Evolutionary conservation across 495 filamentous ascomycete genomes (phyloP), one percentile per base, ranked within the genome.

Genomic region (Parathielavia appendiculata): DNA sequence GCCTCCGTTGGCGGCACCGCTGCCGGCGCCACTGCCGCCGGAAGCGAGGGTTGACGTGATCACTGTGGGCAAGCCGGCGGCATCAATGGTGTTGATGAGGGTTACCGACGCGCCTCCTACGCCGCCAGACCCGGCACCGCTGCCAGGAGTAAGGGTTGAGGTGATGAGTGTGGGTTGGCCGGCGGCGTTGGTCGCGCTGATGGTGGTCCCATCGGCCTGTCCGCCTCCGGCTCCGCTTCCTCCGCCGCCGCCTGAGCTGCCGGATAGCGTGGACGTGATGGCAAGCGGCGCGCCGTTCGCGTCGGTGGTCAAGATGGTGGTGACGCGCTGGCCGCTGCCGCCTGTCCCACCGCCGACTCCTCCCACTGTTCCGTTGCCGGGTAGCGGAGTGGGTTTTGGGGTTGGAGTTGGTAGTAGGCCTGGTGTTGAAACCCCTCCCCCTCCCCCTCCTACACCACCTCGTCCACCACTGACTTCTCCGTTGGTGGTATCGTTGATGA

Each of bases 281-380:
- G 19, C 4, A 0, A 30, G 10, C 8, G 53, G 53, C 9, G 26
- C 11, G 36, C 54, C 54, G 11, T 48, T 22, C 10, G 45, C 54
- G 46, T 57, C 46, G 35, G 23, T 50, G 5, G 57, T 64, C 26
- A 38, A 20, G n/a, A 60, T 60, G 5, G 51, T 52, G 19, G 51
- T 63, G 40, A 61, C 54, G 5, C 34, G 38, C 47, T 44, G 51
- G 11, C 41, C 38, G 11, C 34, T 35, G 4, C 23, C 36, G 6
- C 22, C 50, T 4, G 14, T 17, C 9, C 26, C 49, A 5, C 49
- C 49, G 4, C 26, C 32, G 36, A 20, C 51, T 35, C 11, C n/a
- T 19, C 57, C 58, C 3, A 40, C 30, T 7, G 59, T 57, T 14
- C 46, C 59, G 30, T 46, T 45, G 9, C 51, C 56, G 12, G 39